Conservation (phyloP, 164 flowering plant genomes). For the Houttuynia cordata region DNA sequence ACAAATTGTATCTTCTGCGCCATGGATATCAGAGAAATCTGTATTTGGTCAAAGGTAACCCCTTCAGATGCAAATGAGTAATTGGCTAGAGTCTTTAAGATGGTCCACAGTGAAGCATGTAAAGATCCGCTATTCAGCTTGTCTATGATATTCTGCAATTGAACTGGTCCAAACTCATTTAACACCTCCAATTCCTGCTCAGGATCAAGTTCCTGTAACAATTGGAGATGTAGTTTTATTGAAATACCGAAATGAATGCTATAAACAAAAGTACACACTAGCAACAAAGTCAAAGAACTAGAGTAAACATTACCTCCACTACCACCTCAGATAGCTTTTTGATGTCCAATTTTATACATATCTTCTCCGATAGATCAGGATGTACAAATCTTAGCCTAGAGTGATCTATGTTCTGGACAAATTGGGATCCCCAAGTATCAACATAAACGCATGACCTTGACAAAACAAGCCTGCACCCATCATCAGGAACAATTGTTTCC, state of each 20-base stretch:
- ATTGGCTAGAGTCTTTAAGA: constrained; percentile 27
- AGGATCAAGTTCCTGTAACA: constrained; percentile 52
- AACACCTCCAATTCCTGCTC: constrained; percentile 34
- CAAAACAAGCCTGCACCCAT: constrained; percentile 88
- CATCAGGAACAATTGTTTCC: constrained; percentile 83
- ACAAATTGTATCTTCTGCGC: constrained; percentile 77
- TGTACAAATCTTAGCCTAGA: constrained; percentile 80
- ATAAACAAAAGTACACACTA: background rate
- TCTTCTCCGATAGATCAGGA: constrained; percentile 62
- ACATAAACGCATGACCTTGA: constrained; percentile 75
- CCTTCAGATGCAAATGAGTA: constrained; percentile 17
- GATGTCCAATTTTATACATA: constrained; percentile 52
- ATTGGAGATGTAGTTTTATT: constrained; percentile 1
- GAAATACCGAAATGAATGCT: background rate
- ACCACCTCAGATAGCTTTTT: constrained; percentile 79
- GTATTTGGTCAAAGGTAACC: constrained; percentile 26
- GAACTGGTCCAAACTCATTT: constrained; percentile 49
- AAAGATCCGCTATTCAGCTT: constrained; percentile 55
- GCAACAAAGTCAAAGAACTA: too few species aligned
- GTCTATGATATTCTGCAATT: constrained; percentile 30
- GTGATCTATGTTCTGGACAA: constrained; percentile 56
- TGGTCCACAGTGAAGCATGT: constrained; percentile 56
- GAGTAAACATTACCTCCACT: constrained; percentile 50
- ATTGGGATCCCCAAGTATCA: constrained; percentile 74
- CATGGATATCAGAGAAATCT: constrained; percentile 28